Conservation (phyloP, 78 protist genomes). For the Polysphondylium violaceum region DNA sequence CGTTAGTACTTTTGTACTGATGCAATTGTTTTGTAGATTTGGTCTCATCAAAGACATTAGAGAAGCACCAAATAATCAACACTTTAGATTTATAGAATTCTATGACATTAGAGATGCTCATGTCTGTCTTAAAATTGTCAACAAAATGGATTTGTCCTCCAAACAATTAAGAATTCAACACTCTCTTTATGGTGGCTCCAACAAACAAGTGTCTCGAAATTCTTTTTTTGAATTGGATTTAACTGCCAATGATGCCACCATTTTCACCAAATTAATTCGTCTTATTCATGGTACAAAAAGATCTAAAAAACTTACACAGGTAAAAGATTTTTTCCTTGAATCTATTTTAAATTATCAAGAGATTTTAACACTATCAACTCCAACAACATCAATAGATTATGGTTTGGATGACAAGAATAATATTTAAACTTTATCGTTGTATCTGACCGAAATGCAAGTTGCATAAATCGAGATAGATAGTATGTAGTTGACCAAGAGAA, state of each 20-base stretch:
- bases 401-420: no score
- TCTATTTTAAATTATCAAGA: no score
- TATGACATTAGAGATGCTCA: slow-evolving; percentile 84
- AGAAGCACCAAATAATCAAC: slow-evolving; percentile 90
- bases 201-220: background rate
- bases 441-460: no score
- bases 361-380: no score
- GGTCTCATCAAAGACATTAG: slow-evolving; percentile 91
- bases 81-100: slow-evolving; percentile 88
- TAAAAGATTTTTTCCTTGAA: no score
- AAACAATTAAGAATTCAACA: slow-evolving; percentile 72
- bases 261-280: background rate
- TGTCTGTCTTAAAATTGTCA: slow-evolving; percentile 46
- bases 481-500: no score
- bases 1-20: slow-evolving; percentile 43
- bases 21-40: slow-evolving; percentile 48
- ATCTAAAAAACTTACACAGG: background rate
- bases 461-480: no score
- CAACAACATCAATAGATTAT: no score
- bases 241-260: background rate
- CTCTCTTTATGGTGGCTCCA: slow-evolving; percentile 73
- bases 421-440: no score
- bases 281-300: background rate
- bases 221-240: background rate
- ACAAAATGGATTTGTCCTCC: slow-evolving; percentile 38